Evolutionary conservation across 2,329 filamentous ascomycete genomes (phyloP), one percentile per base, ranked within the genome.

Genomic region (Emmonsiellopsis sp.): DNA sequence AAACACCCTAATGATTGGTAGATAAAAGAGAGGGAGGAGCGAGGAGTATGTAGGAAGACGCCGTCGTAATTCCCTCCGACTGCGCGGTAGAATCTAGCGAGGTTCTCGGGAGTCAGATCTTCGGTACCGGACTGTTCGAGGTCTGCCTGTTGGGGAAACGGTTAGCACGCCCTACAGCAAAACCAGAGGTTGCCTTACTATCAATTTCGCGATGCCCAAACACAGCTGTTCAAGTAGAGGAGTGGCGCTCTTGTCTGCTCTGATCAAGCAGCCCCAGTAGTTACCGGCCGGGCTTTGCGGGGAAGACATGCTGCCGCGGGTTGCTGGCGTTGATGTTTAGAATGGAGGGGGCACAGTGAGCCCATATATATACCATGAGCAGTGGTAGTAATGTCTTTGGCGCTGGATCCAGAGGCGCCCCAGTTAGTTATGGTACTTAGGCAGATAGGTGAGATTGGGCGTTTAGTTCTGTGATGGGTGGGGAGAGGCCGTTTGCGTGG

Each of bases 1-100:
- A 90, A 87, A 67, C 92, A 96, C 61, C 92, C 93, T 50, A 95
- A 82, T 6, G 87, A 87, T 64, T 89, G 87, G 77, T 94, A 97
- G 59, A 96, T 93, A 72, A 89, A 94, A 32, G 91, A 93, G 57
- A 98, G 84, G 43, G 86, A 85, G 39, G 82, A 74, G 56, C 84
- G 74, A 17, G 86, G 84, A 36, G 86, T 88, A 2, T 85, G 78
- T 42, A 92, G 75, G 68, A 97, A 97, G 52, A 97, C 80, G 27
- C 78, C 72, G 65, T 92, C 87, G 68, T 87, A 89, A 63, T 91
- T 81, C 45, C 85, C 85, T 53, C 86, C 87, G 13, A 88, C 85
- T 32, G 78, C 74, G 64, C 82, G 83, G 71, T 92, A 92, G 65
- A 90, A 92, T 40, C 80, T 76, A n/a, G 87, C 84, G 42, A 92